Evolutionary conservation across 192 early-diverging fungal genomes (phyloP), one percentile per base, ranked within the genome.

Genomic region (Mortierella claussenii): DNA sequence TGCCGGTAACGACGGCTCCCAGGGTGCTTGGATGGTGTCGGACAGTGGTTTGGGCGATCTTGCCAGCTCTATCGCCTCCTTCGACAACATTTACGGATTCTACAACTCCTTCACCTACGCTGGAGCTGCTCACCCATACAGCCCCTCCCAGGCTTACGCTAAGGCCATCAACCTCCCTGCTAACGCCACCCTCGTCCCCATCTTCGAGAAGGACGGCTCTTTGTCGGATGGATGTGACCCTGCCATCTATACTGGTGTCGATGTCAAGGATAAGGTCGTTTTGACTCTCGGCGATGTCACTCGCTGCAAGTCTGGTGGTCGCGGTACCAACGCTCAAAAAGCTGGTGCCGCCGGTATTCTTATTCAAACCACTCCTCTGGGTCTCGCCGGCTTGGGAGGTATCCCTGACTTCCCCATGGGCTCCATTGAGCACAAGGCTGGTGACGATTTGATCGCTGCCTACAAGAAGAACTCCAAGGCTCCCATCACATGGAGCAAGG

Each of bases 11-110:
- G n/a, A n/a, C n/a, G n/a, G n/a, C n/a, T n/a, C n/a, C n/a, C n/a
- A n/a, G n/a, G n/a, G n/a, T n/a, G n/a, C n/a, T n/a, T n/a, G n/a
- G n/a, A n/a, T n/a, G n/a, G n/a, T n/a, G n/a, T n/a, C n/a, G n/a
- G n/a, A n/a, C 24, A 88, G 87, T 0, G 85, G 85, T 43, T 71
- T 86, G 15, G 89, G 86, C 15, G 59, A 55, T 26, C 65, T 83
- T 34, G 84, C 84, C 20, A 69, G 90, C 13, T 81, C 81, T 15
- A 42, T 45, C n/a, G 44, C 47, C 26, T 53, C 47, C n/a, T 55
- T 65, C 26, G 55, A 48, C 50, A 65, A 69, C 47, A 46, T 31
- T 27, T 61, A 52, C 36, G 47, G 26, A 11, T 34, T 33, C 45
- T 55, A 42, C 45, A 3, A 54, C 30, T 44, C 50, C 26, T 30